phyloP scores from a whole-genome alignment of 371 early-diverging fungal genomes.

The Apophysomyces trapeziformis region DNA sequence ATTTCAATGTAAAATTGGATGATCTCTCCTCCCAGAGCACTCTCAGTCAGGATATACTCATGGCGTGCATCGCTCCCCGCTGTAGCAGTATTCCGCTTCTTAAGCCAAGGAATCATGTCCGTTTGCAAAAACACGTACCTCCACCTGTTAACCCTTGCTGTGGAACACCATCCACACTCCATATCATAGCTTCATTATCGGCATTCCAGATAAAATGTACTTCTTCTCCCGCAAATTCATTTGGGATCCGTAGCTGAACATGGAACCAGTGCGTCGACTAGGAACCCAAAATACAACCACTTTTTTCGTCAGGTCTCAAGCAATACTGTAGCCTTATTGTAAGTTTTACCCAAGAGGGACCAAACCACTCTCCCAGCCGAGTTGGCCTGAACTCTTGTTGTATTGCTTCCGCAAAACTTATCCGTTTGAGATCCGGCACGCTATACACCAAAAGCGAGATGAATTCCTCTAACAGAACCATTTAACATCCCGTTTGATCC shows the following conservation, averaged over 20 bases:
- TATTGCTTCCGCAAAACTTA: conserved; percentile 85
- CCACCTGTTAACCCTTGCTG: conserved; percentile 90
- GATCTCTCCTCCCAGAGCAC: conserved; percentile 68
- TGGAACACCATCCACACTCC: conserved; percentile 80
- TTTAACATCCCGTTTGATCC: background rate
- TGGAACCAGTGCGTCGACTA: conserved; percentile 93
- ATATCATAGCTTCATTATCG: conserved; percentile 86
- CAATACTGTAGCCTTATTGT: background rate
- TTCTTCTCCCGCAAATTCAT: conserved; percentile 69
- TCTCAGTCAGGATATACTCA: conserved; percentile 70
- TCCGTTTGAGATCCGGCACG: conserved; percentile 80
- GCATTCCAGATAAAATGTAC: conserved; percentile 87
- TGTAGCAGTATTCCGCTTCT: conserved; percentile 6
- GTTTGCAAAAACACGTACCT: conserved; percentile 31
- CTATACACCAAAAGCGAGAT: conserved; percentile 65
- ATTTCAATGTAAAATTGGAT: conserved; percentile 85
- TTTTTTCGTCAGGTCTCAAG: background rate
- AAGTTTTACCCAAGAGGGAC: conserved; percentile 83
- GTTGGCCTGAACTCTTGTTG: conserved; percentile 70
- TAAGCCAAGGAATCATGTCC: background rate
- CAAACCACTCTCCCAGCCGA: conserved; percentile 74
- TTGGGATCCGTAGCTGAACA: conserved; percentile 72
- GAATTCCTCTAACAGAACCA: conserved; percentile 38
- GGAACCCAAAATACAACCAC: background rate
- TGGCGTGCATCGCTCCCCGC: conserved; percentile 67